Conservation (phyloP, 805 yeast species). For the Brettanomyces nanus region DNA sequence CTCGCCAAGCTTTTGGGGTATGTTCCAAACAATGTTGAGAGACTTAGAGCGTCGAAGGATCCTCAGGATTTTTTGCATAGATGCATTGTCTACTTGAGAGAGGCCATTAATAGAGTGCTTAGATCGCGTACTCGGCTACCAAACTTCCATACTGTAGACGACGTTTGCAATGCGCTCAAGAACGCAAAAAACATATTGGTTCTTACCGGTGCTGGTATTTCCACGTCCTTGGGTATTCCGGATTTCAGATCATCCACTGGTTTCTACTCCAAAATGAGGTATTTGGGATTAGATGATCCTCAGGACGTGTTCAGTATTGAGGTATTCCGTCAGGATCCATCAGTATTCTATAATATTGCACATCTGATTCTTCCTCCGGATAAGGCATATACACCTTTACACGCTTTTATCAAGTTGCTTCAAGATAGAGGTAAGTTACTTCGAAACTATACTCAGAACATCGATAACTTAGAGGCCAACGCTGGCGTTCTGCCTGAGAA, state of each 20-base stretch:
- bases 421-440: constrained; percentile 71
- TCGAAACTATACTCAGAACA: constrained; percentile 85
- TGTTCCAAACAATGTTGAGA: constrained; percentile 16
- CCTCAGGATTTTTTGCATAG: constrained; percentile 13
- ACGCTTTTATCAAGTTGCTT: constrained; percentile 64
- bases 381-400: constrained; percentile 62
- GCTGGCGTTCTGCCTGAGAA: constrained; percentile 65
- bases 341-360: constrained; percentile 79
- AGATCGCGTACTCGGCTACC: constrained; percentile 47
- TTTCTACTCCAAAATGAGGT: constrained; percentile 59
- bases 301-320: constrained; percentile 80
- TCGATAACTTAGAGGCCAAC: constrained; percentile 76
- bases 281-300: constrained; percentile 73
- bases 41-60: constrained; percentile 7
- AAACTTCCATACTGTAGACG: constrained; percentile 48
- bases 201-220: constrained; percentile 89
- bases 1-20: constrained; percentile 61
- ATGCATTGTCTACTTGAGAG: constrained; percentile 44
- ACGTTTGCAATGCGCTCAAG: constrained; percentile 45
- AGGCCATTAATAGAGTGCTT: constrained; percentile 57
- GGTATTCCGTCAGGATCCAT: constrained; percentile 68
- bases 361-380: constrained; percentile 76
- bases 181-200: constrained; percentile 57
- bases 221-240: constrained; percentile 85
- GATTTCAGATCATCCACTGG: constrained; percentile 90